Evolutionary conservation across 2,329 filamentous ascomycete species (phyloP).

Genomic region (Setomelanomma holmii): DNA sequence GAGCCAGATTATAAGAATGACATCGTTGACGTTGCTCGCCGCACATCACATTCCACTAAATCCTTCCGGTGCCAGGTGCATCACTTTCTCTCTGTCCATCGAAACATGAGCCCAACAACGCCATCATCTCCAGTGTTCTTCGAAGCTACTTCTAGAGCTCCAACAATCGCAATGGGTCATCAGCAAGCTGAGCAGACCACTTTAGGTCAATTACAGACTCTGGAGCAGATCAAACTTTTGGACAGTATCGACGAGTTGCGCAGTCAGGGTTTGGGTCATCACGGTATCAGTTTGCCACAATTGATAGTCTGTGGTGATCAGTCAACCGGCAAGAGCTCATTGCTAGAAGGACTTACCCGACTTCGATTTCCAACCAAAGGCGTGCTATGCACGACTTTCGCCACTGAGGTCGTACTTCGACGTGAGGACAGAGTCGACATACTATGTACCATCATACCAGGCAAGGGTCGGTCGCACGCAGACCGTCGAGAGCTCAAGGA

Average conservation of each 20-base stretch:
- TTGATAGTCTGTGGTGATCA: slow-evolving; percentile 42
- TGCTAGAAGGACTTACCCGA: slow-evolving; percentile 52
- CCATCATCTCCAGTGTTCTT: slow-evolving; percentile 3
- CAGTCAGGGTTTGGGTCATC: slow-evolving; percentile 24
- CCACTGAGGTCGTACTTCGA: slow-evolving; percentile 66
- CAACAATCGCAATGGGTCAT: slow-evolving; percentile 13
- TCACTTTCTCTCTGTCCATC: too few species aligned
- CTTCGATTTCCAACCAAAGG: slow-evolving; percentile 66
- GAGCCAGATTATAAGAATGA: too few species aligned
- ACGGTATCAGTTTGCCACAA: slow-evolving; percentile 46
- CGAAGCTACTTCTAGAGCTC: slow-evolving; percentile 1
- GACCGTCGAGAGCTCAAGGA: slow-evolving; percentile 21
- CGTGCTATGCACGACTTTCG: slow-evolving; percentile 65
- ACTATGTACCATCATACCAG: slow-evolving; percentile 52
- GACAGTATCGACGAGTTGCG: slow-evolving; percentile 61
- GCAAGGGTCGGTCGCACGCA: slow-evolving; percentile 15
- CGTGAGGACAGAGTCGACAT: slow-evolving; percentile 48
- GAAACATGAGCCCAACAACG: neutral
- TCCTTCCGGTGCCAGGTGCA: too few species aligned
- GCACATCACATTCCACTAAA: too few species aligned
- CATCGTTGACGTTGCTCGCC: too few species aligned
- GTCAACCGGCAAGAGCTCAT: slow-evolving; percentile 39
- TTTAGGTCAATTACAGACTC: slow-evolving; percentile 34
- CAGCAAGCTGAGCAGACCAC: slow-evolving; percentile 13
- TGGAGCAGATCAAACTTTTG: slow-evolving; percentile 53